Evolutionary conservation across 1,284 basidiomycete genomes (phyloP), one percentile per base, ranked within the genome.

Genomic region (Cryptococcus sp.): DNA sequence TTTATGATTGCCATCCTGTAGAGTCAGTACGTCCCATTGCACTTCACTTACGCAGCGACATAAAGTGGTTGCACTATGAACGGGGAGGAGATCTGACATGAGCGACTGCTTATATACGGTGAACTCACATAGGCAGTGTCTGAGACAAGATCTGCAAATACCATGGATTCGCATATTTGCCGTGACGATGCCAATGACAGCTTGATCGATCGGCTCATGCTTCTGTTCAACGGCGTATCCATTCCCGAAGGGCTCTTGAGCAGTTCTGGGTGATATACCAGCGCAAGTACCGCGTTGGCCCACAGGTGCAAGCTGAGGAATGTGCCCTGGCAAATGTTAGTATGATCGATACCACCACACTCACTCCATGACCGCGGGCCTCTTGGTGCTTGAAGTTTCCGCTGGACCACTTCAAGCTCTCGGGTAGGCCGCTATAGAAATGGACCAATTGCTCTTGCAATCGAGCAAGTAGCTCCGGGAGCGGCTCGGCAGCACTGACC

Each of bases 211-310:
- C 76, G 69, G 22, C 72, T 70, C 76, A 80, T 77, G 42, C 69
- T 70, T 55, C 67, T 68, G 44, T 75, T 74, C 56, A 81, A 57
- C 0, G 79, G 80, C 35, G 78, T 80, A 54, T 80, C 78, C n/a
- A 68, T 68, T 1, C 79, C 80, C 13, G 67, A 71, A 0, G 78
- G 78, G 20, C 68, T 74, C 52, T 72, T 72, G 25, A 80, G 66
- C n/a, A 81, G 58, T 38, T 79, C 78, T 3, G 80, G 79, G 57
- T 81, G 80, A 57, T 81, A 80, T 0, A 80, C 70, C 38, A 80
- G 59, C 11, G 78, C 79, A 20, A 81, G 69, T 19, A 81, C 77
- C 3, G 79, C 78, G 56, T 81, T 79, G 8, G 79, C 75, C 79
- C 74, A 76, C 2, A 74, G 54, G 59, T 76, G 74, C 23, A 76